Percentiles rank a stretch among this genome's conserved stretches.
Conservation (phyloP, 2,329 filamentous ascomycete species). For the Arachnomyces sp. region DNA sequence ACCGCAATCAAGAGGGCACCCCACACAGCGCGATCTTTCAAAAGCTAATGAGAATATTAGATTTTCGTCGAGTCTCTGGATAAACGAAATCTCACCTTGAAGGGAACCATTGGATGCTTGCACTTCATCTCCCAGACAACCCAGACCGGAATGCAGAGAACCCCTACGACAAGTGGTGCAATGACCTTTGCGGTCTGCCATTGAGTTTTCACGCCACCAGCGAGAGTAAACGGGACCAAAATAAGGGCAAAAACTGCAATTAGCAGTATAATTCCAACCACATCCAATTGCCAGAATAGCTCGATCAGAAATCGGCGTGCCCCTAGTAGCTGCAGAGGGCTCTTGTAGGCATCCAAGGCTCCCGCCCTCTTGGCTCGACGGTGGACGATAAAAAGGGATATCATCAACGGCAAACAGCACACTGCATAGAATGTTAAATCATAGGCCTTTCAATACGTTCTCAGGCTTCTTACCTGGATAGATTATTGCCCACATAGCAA, state of each 20-base stretch:
- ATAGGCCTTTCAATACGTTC: neutral
- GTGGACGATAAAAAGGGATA: slow-evolving; percentile 44
- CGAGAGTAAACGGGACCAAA: slow-evolving; percentile 51
- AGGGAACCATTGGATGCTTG: slow-evolving; percentile 51
- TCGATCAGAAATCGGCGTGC: slow-evolving; percentile 28
- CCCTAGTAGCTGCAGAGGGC: slow-evolving; percentile 39
- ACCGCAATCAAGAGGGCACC: slow-evolving; percentile 53
- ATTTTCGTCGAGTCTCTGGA: no score
- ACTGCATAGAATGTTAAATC: slow-evolving; percentile 18
- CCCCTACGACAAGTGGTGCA: slow-evolving; percentile 44
- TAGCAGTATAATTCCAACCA: slow-evolving; percentile 46
- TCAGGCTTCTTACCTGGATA: slow-evolving; percentile 36
- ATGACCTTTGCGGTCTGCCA: slow-evolving; percentile 49
- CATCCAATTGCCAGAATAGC: slow-evolving; percentile 52
- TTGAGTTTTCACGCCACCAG: slow-evolving; percentile 40
- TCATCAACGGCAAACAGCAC: slow-evolving; percentile 48
- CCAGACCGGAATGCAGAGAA: slow-evolving; percentile 44
- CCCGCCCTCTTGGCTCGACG: slow-evolving; percentile 48
- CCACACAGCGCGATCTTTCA: slow-evolving; percentile 60
- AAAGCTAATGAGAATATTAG: slow-evolving; percentile 26
- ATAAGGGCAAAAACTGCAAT: slow-evolving; percentile 47
- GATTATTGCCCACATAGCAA: slow-evolving; percentile 58
- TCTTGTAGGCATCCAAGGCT: slow-evolving; percentile 38
- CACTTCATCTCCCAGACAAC: slow-evolving; percentile 48
- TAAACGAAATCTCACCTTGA: slow-evolving; percentile 31